Evolutionary conservation across 2,329 filamentous ascomycete genomes (phyloP).

Genomic region (Apiospora saccharicola): DNA sequence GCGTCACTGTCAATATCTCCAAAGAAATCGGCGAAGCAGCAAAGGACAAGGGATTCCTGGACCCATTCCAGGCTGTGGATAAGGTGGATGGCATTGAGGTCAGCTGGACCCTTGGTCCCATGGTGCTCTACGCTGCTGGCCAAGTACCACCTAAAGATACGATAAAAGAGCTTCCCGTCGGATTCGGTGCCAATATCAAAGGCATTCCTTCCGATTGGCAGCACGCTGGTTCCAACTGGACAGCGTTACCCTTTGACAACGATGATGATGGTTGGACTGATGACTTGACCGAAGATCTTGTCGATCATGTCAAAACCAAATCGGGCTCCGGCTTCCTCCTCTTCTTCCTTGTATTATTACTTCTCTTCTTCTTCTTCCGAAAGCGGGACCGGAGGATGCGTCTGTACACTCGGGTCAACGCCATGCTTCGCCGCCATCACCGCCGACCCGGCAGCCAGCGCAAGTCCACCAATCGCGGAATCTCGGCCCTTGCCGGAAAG

Average conservation of each 20-base stretch:
- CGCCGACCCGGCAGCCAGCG: slow-evolving; percentile 55
- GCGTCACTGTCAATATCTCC: slow-evolving; percentile 71
- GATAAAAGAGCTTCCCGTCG: slow-evolving; percentile 73
- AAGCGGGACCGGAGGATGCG: slow-evolving; percentile 78
- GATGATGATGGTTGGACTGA: slow-evolving; percentile 63
- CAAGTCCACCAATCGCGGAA: slow-evolving; percentile 52
- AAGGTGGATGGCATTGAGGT: slow-evolving; percentile 92
- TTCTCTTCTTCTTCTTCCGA: slow-evolving; percentile 76
- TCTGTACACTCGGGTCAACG: slow-evolving; percentile 61
- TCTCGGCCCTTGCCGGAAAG: slow-evolving; percentile 64
- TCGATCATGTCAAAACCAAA: slow-evolving; percentile 70
- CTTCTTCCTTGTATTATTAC: slow-evolving; percentile 75
- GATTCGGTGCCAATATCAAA: slow-evolving; percentile 86
- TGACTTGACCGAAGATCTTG: slow-evolving; percentile 60
- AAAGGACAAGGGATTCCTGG: slow-evolving; percentile 77
- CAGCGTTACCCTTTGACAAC: slow-evolving; percentile 40
- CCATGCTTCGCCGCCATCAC: slow-evolving; percentile 50
- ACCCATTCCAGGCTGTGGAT: slow-evolving; percentile 91
- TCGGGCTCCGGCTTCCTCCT: slow-evolving; percentile 78
- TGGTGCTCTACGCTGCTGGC: slow-evolving; percentile 92
- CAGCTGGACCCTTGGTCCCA: slow-evolving; percentile 96
- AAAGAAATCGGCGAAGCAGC: slow-evolving; percentile 72
- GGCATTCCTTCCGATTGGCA: slow-evolving; percentile 81
- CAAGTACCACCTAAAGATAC: slow-evolving; percentile 74
- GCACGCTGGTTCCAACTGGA: slow-evolving; percentile 70